Percentiles rank a stretch among this genome's conserved stretches.
Evolutionary conservation across 805 yeast species (phyloP).

Genomic region (Sporopachydermia quercuum): DNA sequence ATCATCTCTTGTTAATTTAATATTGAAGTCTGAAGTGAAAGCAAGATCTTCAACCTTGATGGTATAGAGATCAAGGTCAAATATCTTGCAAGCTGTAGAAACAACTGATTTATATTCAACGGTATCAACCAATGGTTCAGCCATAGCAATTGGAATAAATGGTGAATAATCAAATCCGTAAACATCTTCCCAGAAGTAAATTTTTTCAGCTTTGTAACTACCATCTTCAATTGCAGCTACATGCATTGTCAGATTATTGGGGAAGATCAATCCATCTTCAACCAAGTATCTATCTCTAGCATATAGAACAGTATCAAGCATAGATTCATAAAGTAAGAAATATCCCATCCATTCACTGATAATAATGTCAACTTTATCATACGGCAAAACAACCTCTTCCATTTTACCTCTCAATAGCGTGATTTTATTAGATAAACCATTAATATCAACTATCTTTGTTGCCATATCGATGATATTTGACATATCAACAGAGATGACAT

Average conservation of each 20-base stretch:
- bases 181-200: conserved; percentile 90
- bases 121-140: conserved; percentile 92
- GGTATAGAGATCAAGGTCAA: conserved; percentile 81
- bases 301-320: conserved; percentile 89
- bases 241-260: conserved; percentile 82
- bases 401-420: conserved; percentile 83
- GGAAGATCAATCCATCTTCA: conserved; percentile 82
- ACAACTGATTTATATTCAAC: conserved; percentile 66
- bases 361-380: conserved; percentile 80
- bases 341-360: conserved; percentile 99
- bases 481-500: conserved; percentile 95
- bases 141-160: conserved; percentile 70
- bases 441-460: conserved; percentile 66
- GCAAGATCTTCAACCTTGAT: conserved; percentile 72
- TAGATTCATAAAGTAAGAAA: conserved; percentile 86
- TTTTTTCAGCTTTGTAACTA: conserved; percentile 80
- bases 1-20: conserved; percentile 68
- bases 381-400: conserved; percentile 83
- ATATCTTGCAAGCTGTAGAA: conserved; percentile 56
- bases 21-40: conserved; percentile 52
- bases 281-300: conserved; percentile 82
- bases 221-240: conserved; percentile 90
- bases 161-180: conserved; percentile 95
- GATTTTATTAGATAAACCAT: conserved; percentile 76
- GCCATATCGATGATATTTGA: conserved; percentile 95